Evolutionary conservation across 495 filamentous ascomycete genomes (phyloP).

Genomic region (Trichocladium uniseriatum): DNA sequence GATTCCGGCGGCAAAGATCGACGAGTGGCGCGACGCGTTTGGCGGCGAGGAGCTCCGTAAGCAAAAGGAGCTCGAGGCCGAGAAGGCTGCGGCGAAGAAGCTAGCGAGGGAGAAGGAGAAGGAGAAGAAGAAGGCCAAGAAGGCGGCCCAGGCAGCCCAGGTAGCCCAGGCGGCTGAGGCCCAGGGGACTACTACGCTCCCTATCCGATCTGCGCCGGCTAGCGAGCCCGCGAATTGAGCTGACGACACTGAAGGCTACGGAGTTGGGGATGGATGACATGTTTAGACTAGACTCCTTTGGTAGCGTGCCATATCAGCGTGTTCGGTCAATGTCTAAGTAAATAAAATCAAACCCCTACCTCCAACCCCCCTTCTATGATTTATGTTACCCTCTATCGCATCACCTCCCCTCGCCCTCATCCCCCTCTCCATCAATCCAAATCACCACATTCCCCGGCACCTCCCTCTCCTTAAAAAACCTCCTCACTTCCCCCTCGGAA

Average conservation of each 20-base stretch:
- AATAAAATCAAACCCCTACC: no score
- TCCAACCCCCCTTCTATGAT: no score
- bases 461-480: conserved; percentile 23
- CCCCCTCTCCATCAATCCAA: conserved; percentile 29
- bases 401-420: no score
- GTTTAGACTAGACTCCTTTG: no score
- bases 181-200: conserved; percentile 7
- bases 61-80: conserved; percentile 21
- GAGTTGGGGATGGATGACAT: no score
- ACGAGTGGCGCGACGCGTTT: conserved; percentile 72
- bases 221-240: background rate
- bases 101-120: conserved; percentile 23
- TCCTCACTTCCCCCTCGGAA: conserved; percentile 21
- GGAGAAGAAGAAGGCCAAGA: conserved; percentile 23
- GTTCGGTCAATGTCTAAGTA: no score
- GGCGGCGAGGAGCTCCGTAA: conserved; percentile 57
- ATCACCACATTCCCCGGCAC: conserved; percentile 29
- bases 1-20: conserved; percentile 46
- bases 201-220: conserved; percentile 5
- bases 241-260: no score
- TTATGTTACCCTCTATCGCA: no score
- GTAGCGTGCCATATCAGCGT: no score
- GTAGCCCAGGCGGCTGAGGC: no score
- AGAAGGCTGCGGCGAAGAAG: conserved; percentile 20
- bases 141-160: conserved; percentile 15